A percentile compares a stretch with the other conserved stretches of the same genome.
Evolutionary conservation across 1,284 basidiomycete species (phyloP).

Genomic region (Ceratobasidium sp.): DNA sequence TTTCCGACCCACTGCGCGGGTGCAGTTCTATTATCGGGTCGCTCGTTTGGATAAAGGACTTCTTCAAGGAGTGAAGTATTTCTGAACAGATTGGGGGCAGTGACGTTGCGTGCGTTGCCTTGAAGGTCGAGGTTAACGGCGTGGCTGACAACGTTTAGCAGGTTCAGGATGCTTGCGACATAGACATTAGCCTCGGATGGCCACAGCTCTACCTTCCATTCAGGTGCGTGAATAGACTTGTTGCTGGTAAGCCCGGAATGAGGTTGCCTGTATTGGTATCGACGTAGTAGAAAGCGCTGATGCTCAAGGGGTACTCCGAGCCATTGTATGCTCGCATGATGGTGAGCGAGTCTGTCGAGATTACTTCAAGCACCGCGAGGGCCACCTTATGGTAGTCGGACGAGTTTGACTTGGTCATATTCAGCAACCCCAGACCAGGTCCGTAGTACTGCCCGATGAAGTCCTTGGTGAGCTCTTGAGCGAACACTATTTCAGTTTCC

Average conservation of each 20-base stretch:
- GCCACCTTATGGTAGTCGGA: conserved; percentile 6
- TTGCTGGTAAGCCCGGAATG: too few relatives aligned
- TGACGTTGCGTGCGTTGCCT: not conserved
- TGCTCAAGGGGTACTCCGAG: not conserved
- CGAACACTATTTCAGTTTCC: conserved; percentile 20
- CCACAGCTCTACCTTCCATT: not conserved
- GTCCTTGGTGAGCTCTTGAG: not conserved
- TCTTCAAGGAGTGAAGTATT: not conserved
- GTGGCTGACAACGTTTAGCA: not conserved
- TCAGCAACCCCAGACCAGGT: not conserved
- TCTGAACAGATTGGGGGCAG: too few relatives aligned
- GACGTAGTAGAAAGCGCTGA: not conserved
- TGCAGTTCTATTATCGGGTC: not conserved
- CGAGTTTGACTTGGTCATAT: not conserved
- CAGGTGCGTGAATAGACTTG: not conserved
- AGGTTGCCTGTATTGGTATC: not conserved
- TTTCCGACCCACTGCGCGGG: not conserved
- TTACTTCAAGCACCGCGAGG: conserved; percentile 1
- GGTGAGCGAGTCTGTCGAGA: conserved; percentile 16
- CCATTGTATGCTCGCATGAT: not conserved
- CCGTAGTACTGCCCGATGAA: conserved; percentile 41
- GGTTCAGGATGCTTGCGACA: not conserved
- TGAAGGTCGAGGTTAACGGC: conserved; percentile 36
- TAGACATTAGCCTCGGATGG: conserved; percentile 8
- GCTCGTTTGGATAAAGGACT: conserved; percentile 3